These are phyloP conservation scores for Lipomyces yamanashiensis DNA, from an alignment of 805 yeast species.

Conservation along the genomic window DNA sequence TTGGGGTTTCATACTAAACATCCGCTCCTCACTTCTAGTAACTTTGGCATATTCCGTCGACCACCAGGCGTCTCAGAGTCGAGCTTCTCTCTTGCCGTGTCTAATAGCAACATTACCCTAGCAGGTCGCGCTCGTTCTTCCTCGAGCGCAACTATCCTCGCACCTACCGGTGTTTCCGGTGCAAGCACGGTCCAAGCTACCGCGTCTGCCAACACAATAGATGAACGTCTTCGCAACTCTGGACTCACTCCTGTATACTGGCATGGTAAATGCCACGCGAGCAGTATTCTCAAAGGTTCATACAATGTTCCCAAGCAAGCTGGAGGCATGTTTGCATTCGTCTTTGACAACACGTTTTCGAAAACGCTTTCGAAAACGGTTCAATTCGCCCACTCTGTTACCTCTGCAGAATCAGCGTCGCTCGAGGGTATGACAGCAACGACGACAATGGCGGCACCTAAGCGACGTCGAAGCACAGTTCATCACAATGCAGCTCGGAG, in stretches of 20 bases:
- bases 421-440: constrained; percentile 24
- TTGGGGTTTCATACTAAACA: not conserved
- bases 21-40: constrained; percentile 12
- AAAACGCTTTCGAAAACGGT: constrained; percentile 83
- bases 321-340: constrained; percentile 81
- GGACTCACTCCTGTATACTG: constrained; percentile 58
- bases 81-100: not conserved
- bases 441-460: constrained; percentile 25
- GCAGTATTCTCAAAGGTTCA: constrained; percentile 65
- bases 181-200: constrained; percentile 10
- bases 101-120: not conserved
- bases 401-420: constrained; percentile 18
- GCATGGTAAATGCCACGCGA: constrained; percentile 62
- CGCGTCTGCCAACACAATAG: constrained; percentile 33
- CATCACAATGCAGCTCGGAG: not conserved
- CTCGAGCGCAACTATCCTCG: constrained; percentile 17
- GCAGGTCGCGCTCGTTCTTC: constrained; percentile 21
- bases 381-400: constrained; percentile 52
- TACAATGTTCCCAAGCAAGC: constrained; percentile 54
- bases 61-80: constrained; percentile 16
- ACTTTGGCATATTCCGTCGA: constrained; percentile 34
- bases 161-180: constrained; percentile 3
- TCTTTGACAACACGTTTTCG: constrained; percentile 90
- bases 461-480: constrained; percentile 23
- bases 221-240: constrained; percentile 59